Percentiles rank a stretch among this genome's conserved stretches.
These are phyloP conservation scores for Lentinula raphanica DNA, from an alignment of 768 basidiomycete genomes.

Conservation along the genomic window DNA sequence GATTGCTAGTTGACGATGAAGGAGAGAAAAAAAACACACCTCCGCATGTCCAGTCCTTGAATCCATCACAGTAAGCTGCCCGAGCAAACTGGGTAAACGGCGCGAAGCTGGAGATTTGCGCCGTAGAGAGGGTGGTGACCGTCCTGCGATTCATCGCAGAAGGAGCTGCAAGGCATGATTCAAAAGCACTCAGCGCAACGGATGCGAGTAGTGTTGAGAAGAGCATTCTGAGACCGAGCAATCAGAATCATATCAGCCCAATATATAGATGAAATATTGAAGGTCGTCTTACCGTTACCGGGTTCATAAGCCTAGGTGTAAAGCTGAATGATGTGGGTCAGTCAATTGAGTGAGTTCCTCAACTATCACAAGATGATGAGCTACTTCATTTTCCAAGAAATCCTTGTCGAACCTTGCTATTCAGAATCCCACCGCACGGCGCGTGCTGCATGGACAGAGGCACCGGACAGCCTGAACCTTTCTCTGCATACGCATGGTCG, in stretches of 20 bases:
- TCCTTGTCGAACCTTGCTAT: no score
- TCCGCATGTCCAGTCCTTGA: slow-evolving; percentile 36
- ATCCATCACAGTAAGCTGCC: slow-evolving; percentile 37
- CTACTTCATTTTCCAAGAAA: background rate
- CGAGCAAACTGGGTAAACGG: slow-evolving; percentile 38
- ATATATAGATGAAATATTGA: no score
- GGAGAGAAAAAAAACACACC: slow-evolving; percentile 20
- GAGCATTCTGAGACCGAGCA: background rate
- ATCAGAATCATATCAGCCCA: no score
- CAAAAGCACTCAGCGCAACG: background rate
- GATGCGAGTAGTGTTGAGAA: background rate
- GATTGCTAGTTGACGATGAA: no score
- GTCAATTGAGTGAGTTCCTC: background rate
- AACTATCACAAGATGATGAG: slow-evolving; percentile 1
- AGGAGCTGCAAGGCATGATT: background rate
- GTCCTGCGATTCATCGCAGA: background rate
- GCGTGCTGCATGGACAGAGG: no score
- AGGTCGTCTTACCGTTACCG: background rate
- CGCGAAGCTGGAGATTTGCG: slow-evolving; percentile 22
- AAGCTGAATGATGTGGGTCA: background rate
- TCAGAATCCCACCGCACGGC: no score
- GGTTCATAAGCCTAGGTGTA: background rate
- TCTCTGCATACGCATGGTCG: no score
- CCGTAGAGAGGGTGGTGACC: slow-evolving; percentile 8
- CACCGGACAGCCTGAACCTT: no score